These are phyloP conservation scores for Pistacia atlantica DNA, from an alignment of 345 rosid species.

Conservation along the genomic window DNA sequence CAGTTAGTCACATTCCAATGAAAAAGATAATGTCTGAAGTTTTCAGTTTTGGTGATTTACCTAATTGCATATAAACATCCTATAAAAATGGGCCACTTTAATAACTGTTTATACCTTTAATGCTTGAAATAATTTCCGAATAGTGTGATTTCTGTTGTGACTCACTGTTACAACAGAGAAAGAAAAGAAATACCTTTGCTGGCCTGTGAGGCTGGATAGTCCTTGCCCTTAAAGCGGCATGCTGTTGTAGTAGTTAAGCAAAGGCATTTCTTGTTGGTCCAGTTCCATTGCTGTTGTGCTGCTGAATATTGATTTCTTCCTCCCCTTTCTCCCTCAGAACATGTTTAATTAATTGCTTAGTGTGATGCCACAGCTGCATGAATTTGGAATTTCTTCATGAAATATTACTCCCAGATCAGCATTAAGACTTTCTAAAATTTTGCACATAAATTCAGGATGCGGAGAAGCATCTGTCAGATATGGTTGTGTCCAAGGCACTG, in stretches of 20 bases:
- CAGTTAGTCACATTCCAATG: not conserved
- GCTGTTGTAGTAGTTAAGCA: not conserved
- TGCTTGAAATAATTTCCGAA: no score
- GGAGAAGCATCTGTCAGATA: constrained; percentile 96
- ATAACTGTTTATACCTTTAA: not conserved
- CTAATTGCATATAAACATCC: not conserved
- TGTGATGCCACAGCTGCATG: not conserved
- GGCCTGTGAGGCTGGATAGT: no score
- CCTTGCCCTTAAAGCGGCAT: no score
- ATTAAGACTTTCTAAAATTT: not conserved
- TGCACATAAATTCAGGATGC: constrained; percentile 55
- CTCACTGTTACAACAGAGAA: no score
- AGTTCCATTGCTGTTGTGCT: not conserved
- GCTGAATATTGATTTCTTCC: not conserved
- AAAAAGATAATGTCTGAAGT: not conserved
- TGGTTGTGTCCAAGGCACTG: constrained; percentile 95
- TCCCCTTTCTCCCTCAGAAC: not conserved
- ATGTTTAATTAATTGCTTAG: not conserved
- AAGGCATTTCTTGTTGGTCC: not conserved
- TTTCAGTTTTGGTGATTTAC: not conserved
- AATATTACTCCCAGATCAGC: not conserved
- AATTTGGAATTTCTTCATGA: not conserved
- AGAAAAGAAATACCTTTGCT: no score
- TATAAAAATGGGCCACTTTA: not conserved
- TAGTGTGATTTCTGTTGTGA: no score